Percentiles rank a stretch among this genome's conserved stretches.
Conservation (phyloP, 306 rosid species). For the Rosa multiflora region DNA sequence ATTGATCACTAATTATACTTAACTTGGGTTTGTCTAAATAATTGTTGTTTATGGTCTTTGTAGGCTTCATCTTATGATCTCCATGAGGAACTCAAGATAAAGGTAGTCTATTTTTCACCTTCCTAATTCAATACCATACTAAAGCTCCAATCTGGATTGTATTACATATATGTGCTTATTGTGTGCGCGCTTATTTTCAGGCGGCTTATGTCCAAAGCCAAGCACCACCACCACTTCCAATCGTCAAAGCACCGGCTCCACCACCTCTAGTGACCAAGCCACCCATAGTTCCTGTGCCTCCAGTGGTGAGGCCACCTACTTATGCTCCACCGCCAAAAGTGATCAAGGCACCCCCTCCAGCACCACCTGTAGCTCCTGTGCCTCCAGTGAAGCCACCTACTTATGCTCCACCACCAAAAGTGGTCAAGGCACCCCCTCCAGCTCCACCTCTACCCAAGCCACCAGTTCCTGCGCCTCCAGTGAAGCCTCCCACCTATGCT, state of each 20-base stretch:
- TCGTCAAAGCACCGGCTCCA: conserved; percentile 10
- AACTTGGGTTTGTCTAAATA: conserved; percentile 16
- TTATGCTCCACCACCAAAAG: conserved; percentile 15
- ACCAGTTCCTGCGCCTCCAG: conserved; percentile 2
- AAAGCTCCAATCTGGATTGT: background rate
- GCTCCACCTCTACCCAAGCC: conserved; percentile 18
- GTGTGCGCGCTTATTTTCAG: conserved; percentile 22
- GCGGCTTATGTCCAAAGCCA: conserved; percentile 27
- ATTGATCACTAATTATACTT: background rate
- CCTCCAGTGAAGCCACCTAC: conserved; percentile 28
- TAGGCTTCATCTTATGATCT: conserved; percentile 37
- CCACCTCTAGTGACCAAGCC: conserved; percentile 17
- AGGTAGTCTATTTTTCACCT: conserved; percentile 16
- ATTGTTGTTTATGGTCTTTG: conserved; percentile 6
- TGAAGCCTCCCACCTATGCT: conserved; percentile 25
- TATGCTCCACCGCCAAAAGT: conserved; percentile 15
- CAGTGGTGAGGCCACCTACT: conserved; percentile 34
- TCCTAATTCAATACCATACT: background rate
- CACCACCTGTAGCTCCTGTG: conserved; percentile 1
- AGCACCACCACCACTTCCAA: background rate
- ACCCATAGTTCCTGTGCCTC: background rate
- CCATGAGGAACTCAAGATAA: conserved; percentile 36
- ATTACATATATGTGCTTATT: background rate
- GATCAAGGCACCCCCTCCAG: conserved; percentile 10
- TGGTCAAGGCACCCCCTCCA: conserved; percentile 11